Evolutionary conservation across 805 yeast species (phyloP).

Genomic region (Starmerella potacharoeniae): DNA sequence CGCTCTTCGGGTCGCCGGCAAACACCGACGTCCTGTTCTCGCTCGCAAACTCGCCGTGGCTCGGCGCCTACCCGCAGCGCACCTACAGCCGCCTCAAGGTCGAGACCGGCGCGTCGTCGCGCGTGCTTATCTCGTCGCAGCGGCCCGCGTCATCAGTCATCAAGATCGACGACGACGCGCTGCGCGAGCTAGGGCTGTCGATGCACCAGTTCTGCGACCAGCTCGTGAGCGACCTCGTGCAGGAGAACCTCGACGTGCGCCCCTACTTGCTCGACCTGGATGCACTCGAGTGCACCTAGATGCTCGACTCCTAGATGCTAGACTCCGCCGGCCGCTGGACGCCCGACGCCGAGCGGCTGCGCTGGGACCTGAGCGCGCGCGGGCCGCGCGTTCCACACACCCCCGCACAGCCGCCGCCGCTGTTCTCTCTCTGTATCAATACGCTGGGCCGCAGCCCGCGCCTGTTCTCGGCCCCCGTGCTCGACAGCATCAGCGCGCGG

Average conservation of each 20-base stretch:
- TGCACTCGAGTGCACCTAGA: neutral
- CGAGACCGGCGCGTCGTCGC: neutral
- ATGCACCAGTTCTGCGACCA: slow-evolving; percentile 7
- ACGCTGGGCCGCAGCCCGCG: slow-evolving; percentile 4
- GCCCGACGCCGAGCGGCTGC: slow-evolving; percentile 8
- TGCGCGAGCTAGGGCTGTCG: neutral
- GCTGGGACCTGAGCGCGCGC: slow-evolving; percentile 6
- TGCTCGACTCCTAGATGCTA: neutral
- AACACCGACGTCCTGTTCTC: neutral
- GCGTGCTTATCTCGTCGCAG: slow-evolving; percentile 7
- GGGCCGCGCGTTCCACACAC: neutral
- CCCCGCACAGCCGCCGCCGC: neutral
- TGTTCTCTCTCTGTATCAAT: neutral
- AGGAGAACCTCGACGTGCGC: slow-evolving; percentile 1
- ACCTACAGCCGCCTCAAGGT: slow-evolving; percentile 8
- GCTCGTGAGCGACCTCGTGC: slow-evolving; percentile 10
- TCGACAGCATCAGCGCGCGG: neutral
- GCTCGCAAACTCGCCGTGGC: slow-evolving; percentile 16
- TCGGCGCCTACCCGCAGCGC: slow-evolving; percentile 18
- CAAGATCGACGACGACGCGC: slow-evolving; percentile 3
- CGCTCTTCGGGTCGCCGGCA: neutral
- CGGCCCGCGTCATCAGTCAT: slow-evolving; percentile 7
- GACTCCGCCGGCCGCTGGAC: slow-evolving; percentile 6
- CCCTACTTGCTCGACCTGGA: slow-evolving; percentile 5
- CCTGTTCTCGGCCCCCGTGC: neutral